A percentile compares a stretch with the other conserved stretches of the same genome.
These are phyloP conservation scores for Onygenales sp. DNA, from an alignment of 2,329 filamentous ascomycete species.

Conservation along the genomic window DNA sequence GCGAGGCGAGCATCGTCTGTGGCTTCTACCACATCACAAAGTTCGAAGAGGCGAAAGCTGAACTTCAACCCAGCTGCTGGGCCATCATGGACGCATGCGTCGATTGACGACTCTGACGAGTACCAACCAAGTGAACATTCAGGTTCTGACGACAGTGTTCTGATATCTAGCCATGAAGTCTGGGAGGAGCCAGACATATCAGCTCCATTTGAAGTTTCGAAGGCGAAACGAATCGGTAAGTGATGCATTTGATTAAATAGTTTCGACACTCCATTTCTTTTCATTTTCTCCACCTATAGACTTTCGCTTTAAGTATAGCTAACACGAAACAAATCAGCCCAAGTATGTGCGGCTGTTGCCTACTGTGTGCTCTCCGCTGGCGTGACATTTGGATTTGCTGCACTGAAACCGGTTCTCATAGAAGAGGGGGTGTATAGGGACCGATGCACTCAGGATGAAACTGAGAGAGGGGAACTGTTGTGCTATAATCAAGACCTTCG, in stretches of 20 bases:
- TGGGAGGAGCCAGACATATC: slow-evolving; percentile 18
- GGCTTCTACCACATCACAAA: background rate
- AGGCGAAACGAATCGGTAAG: slow-evolving; percentile 44
- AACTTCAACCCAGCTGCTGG: slow-evolving; percentile 36
- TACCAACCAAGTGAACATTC: slow-evolving; percentile 7
- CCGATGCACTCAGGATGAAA: slow-evolving; percentile 47
- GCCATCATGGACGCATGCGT: slow-evolving; percentile 26
- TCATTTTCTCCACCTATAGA: background rate
- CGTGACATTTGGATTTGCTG: slow-evolving; percentile 75
- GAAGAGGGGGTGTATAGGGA: slow-evolving; percentile 61
- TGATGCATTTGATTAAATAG: slow-evolving; percentile 2
- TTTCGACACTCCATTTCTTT: background rate
- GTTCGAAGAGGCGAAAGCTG: slow-evolving; percentile 20
- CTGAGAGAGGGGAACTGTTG: slow-evolving; percentile 40
- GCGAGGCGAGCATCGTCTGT: background rate
- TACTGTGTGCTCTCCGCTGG: slow-evolving; percentile 72
- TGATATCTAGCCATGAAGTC: background rate
- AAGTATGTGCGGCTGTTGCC: slow-evolving; percentile 58
- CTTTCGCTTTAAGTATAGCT: background rate
- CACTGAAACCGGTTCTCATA: slow-evolving; percentile 72
- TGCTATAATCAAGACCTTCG: slow-evolving; percentile 51
- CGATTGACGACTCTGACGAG: slow-evolving; percentile 21
- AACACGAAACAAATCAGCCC: slow-evolving; percentile 39
- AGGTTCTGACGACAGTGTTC: background rate
- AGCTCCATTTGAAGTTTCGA: slow-evolving; percentile 46